These are phyloP conservation scores for Persicaria tinctoria DNA, from an alignment of 148 eudicot species.

Conservation along the genomic window DNA sequence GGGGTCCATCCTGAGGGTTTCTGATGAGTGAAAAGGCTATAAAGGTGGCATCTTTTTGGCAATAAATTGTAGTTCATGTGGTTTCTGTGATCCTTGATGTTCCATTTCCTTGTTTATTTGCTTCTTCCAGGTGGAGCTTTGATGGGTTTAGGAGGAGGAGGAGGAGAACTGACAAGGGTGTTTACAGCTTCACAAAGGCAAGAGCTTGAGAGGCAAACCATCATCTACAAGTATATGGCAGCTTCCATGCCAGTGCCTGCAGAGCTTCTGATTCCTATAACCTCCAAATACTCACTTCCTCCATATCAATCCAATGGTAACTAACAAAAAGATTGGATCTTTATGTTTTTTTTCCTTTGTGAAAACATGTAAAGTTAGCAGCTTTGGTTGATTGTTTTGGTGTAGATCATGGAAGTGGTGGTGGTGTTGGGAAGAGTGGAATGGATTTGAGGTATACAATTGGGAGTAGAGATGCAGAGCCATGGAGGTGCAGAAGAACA, in stretches of 20 bases:
- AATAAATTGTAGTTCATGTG: slow-evolving; percentile 3
- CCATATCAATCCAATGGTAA: slow-evolving; percentile 7
- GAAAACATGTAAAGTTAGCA: neutral
- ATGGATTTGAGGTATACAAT: slow-evolving; percentile 34
- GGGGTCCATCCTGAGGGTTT: slow-evolving; percentile 9
- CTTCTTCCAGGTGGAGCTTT: slow-evolving; percentile 21
- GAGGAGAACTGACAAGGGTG: slow-evolving; percentile 10
- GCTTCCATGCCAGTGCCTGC: slow-evolving; percentile 66
- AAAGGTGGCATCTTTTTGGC: slow-evolving; percentile 7
- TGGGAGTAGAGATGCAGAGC: slow-evolving; percentile 50
- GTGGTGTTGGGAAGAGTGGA: slow-evolving; percentile 15
- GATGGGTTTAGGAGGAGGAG: neutral
- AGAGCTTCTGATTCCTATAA: slow-evolving; percentile 42
- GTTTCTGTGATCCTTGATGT: neutral
- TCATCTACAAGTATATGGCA: slow-evolving; percentile 66
- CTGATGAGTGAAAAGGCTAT: neutral
- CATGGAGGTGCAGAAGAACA: slow-evolving; percentile 83
- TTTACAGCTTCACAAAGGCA: slow-evolving; percentile 63
- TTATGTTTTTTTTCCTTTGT: neutral
- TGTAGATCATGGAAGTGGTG: slow-evolving; percentile 1
- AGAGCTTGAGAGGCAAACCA: slow-evolving; percentile 66
- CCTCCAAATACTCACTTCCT: slow-evolving; percentile 5
- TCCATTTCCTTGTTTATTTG: neutral
- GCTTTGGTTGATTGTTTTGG: neutral
- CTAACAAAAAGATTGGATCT: neutral